Evolutionary conservation across 352 stramenopile genomes (phyloP), one percentile per base, ranked within the genome.

Genomic region (Phytopythium chamaehyphon): DNA sequence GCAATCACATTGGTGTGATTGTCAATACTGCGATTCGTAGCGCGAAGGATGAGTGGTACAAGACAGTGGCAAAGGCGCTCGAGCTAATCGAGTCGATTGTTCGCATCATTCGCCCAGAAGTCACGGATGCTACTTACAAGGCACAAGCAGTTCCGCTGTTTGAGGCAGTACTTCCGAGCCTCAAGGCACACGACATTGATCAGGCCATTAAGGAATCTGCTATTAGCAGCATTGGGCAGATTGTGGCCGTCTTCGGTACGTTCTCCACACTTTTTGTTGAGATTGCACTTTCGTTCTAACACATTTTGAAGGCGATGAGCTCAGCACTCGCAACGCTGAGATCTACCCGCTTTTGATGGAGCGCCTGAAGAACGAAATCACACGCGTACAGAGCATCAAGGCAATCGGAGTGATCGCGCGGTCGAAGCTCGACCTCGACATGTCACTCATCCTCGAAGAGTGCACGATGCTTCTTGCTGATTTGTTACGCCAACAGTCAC

Each of bases 141-240:
- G 57, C 66, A 22, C 76, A 90, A 47, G 91, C 96, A 0, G 57
- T 83, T 43, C 67, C 80, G 15, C 76, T 99, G 9, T 98, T 96
- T 55, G 71, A 93, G 33, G 91, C 94, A 6, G 88, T 99, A 15
- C 66, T 98, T 59, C 93, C 95, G 26, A 94, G 90, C n/a, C 76
- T 99, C 31, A 86, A 96, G 54, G 91, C 93, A 5, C 79, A 98
- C 62, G 96, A 99, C 61, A 97, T 99, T 47, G 97, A 99, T 58
- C 95, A 98, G 71, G 97, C 99, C 75, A 98, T 99, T 59, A 99
- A 99, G 62, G 97, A 99, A 60, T 89, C 93, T 49, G 89, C 90
- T 10, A 97, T 98, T 55, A 84, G 71, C 50, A 95, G 90, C 54
- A 84, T 98, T 10, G 91, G 86, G 2, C 81, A 96, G 51, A 76